Evolutionary conservation across 2,329 filamentous ascomycete genomes (phyloP), one percentile per base, ranked within the genome.

Genomic region (Pseudocercospora eumusae): DNA sequence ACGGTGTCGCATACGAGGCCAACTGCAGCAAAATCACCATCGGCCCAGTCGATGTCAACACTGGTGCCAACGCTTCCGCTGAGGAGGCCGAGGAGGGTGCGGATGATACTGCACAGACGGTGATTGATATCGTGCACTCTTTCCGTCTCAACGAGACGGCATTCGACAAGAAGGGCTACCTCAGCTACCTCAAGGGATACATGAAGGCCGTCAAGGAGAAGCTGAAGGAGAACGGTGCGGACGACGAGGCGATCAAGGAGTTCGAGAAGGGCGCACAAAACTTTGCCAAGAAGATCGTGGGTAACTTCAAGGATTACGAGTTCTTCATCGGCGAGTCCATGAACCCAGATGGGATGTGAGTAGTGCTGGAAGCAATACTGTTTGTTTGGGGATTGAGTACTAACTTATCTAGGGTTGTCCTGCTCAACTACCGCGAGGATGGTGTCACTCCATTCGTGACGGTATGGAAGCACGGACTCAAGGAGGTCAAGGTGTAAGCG

Each of bases 391-490:
- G 2, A 15, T 9, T 15, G 59, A 56, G 61, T 56, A 25, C 67
- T 47, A 50, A n/a, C 5, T 15, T 18, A 18, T 40, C 4, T 28
- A 93, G 90, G 87, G 84, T 96, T 73, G 84, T 93, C 69, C 90
- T 97, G 70, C 89, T 97, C 77, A 96, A 97, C 86, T 99, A 96
- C 87, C 93, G 95, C 74, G 93, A 96, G 79, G 95, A 98, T 74
- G 95, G 95, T 78, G 79, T 89, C 71, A 98, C 93, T 60, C 95
- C 95, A 64, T 99, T 85, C 77, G 84, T 96, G 73, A 90, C 87
- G 70, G 82, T 96, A 82, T 98, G 93, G 93, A 97, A 98, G 87
- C 90, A 97, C 82, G 95, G 93, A 75, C 81, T 98, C 68, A 83
- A 82, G 72, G 88, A 89, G 83, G 87, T 87, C 84, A 98, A 99